phyloP scores from a whole-genome alignment of 345 rosid genomes.

The Reutealis trisperma region DNA sequence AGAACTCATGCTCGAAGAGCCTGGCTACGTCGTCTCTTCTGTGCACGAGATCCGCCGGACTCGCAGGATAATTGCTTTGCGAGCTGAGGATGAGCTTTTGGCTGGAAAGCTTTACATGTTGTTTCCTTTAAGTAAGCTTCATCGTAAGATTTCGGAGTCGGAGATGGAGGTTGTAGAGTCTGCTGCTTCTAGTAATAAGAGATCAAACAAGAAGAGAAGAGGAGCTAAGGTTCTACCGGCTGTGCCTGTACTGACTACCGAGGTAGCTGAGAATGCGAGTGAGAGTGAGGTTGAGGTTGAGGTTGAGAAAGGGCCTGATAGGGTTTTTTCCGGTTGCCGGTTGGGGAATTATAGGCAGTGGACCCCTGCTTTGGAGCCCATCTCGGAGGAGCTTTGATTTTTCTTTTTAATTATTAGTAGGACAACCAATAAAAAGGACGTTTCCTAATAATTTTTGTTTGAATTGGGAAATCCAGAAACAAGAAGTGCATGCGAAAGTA shows the following conservation, averaged over 20 bases:
- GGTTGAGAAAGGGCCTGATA: constrained; percentile 1
- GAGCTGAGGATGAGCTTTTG: constrained; percentile 47
- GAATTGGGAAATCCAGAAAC: not conserved
- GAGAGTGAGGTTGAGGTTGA: not conserved
- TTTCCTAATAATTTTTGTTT: not conserved
- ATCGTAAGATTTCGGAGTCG: constrained; percentile 29
- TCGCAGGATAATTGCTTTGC: constrained; percentile 31
- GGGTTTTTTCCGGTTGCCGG: constrained; percentile 10
- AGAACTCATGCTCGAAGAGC: constrained; percentile 57
- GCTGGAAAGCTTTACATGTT: constrained; percentile 37
- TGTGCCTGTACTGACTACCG: not conserved
- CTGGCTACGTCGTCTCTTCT: constrained; percentile 34
- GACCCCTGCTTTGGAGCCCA: constrained; percentile 45
- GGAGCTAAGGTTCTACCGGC: constrained; percentile 39
- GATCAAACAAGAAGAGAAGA: constrained; percentile 18
- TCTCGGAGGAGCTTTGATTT: constrained; percentile 29
- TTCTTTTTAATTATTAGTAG: not conserved
- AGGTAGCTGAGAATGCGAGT: not conserved
- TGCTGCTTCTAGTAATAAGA: constrained; percentile 16
- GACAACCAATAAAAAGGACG: too few relatives aligned
- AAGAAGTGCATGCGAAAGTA: not conserved
- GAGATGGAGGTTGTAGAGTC: constrained; percentile 28
- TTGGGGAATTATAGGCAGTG: constrained; percentile 24
- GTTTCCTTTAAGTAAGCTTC: constrained; percentile 26
- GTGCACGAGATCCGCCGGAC: constrained; percentile 28